phyloP scores from a whole-genome alignment of 1,284 basidiomycete genomes.

The Microbotryum lychnidis-dioicae region DNA sequence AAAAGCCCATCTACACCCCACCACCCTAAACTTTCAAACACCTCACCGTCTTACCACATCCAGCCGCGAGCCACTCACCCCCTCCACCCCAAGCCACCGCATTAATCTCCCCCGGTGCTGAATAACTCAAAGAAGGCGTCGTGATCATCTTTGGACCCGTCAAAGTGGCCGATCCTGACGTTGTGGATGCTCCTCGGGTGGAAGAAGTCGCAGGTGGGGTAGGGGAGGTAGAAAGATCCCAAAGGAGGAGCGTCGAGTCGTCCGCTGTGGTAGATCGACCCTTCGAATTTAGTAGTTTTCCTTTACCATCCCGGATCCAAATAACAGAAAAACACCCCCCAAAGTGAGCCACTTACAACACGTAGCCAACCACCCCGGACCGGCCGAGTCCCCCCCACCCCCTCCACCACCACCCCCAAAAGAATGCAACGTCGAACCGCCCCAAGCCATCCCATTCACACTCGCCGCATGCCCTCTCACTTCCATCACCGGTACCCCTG shows the following conservation, averaged over 20 bases:
- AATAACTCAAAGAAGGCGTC: slow-evolving; percentile 74
- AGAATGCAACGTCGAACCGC: slow-evolving; percentile 43
- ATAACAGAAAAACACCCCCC: too few relatives aligned
- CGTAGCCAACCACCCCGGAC: slow-evolving; percentile 70
- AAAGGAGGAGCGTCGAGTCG: slow-evolving; percentile 80
- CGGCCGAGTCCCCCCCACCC: slow-evolving; percentile 46
- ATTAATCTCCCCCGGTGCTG: slow-evolving; percentile 67
- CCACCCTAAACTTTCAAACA: slow-evolving; percentile 5
- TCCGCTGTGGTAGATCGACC: slow-evolving; percentile 52
- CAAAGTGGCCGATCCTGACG: slow-evolving; percentile 11
- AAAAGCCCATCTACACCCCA: too few relatives aligned
- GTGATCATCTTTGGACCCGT: slow-evolving; percentile 44
- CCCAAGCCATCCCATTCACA: slow-evolving; percentile 81
- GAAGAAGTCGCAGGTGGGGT: slow-evolving; percentile 47
- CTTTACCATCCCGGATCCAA: too few relatives aligned
- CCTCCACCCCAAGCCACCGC: slow-evolving; percentile 64
- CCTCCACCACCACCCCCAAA: too few relatives aligned
- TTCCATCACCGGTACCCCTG: slow-evolving; percentile 86
- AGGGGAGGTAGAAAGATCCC: slow-evolving; percentile 55
- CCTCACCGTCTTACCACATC: slow-evolving; percentile 72
- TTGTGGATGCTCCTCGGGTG: slow-evolving; percentile 42
- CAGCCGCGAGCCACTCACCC: slow-evolving; percentile 85
- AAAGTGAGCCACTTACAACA: slow-evolving; percentile 20
- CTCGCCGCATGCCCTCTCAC: slow-evolving; percentile 66
- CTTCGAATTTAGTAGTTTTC: neutral